These are phyloP conservation scores for Corchorus olitorius DNA, from an alignment of 345 rosid genomes.

Conservation along the genomic window DNA sequence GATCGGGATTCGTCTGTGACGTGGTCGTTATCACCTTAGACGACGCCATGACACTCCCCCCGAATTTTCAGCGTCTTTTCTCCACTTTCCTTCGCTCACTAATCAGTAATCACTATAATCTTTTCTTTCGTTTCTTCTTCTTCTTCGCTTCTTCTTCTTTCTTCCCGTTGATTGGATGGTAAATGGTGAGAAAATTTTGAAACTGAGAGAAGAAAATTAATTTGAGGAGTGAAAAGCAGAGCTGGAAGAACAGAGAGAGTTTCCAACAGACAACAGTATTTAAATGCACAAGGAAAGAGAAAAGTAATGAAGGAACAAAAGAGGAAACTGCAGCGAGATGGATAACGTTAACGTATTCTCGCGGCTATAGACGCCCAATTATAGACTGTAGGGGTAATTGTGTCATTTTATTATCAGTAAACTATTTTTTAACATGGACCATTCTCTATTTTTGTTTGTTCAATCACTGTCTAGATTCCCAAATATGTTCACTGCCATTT, in stretches of 20 bases:
- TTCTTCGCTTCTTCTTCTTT: too few species aligned
- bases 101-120: too few species aligned
- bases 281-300: neutral
- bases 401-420: neutral
- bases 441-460: too few species aligned
- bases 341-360: slow-evolving; percentile 3
- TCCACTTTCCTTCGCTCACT: neutral
- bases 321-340: slow-evolving; percentile 7
- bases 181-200: neutral
- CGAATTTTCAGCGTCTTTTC: slow-evolving; percentile 2
- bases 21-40: slow-evolving; percentile 50
- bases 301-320: neutral
- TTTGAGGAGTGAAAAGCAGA: neutral
- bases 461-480: neutral
- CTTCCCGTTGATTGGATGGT: neutral
- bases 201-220: neutral
- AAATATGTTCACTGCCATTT: too few species aligned
- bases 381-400: neutral
- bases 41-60: slow-evolving; percentile 30
- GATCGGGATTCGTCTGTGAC: slow-evolving; percentile 50
- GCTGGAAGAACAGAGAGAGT: neutral
- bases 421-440: neutral
- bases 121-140: neutral
- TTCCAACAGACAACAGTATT: neutral
- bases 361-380: neutral